Evolutionary conservation across 2,329 filamentous ascomycete genomes (phyloP).

Genomic region (Fusarium kyushuense): DNA sequence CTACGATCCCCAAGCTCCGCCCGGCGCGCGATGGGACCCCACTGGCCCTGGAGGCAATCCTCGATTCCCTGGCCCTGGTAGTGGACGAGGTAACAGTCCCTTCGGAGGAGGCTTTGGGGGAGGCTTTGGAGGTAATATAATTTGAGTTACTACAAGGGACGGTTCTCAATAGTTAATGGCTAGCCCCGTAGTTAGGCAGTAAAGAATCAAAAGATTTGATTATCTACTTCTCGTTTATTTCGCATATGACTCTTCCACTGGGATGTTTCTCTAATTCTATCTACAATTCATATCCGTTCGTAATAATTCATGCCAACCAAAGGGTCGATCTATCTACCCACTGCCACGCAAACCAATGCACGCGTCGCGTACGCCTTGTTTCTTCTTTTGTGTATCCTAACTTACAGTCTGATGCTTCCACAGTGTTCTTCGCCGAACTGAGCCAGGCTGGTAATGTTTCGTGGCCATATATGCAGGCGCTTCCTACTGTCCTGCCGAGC

Average conservation of each 20-base stretch:
- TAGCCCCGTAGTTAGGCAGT: not conserved
- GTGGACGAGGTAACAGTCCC: conserved; percentile 53
- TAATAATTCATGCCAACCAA: conserved; percentile 24
- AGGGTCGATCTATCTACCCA: conserved; percentile 28
- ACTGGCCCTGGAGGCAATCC: conserved; percentile 74
- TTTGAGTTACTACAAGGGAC: conserved; percentile 20
- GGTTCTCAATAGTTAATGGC: not conserved
- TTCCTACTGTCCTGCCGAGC: conserved; percentile 50
- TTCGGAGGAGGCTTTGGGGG: conserved; percentile 56
- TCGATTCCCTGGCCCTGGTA: conserved; percentile 60
- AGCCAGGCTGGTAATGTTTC: conserved; percentile 4
- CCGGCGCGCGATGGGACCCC: conserved; percentile 92
- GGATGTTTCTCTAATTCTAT: conserved; percentile 39
- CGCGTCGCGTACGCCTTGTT: not conserved
- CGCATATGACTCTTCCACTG: conserved; percentile 1
- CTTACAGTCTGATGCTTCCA: conserved; percentile 5
- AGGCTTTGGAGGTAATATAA: conserved; percentile 50
- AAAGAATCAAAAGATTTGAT: conserved; percentile 25
- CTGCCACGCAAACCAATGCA: not conserved
- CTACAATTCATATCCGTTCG: conserved; percentile 41
- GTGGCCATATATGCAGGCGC: conserved; percentile 2
- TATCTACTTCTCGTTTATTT: not conserved
- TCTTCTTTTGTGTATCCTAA: not conserved
- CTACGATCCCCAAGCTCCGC: conserved; percentile 78
- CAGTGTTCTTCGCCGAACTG: conserved; percentile 18